Evolutionary conservation across 768 basidiomycete genomes (phyloP).

Genomic region (Boletus sensibilis): DNA sequence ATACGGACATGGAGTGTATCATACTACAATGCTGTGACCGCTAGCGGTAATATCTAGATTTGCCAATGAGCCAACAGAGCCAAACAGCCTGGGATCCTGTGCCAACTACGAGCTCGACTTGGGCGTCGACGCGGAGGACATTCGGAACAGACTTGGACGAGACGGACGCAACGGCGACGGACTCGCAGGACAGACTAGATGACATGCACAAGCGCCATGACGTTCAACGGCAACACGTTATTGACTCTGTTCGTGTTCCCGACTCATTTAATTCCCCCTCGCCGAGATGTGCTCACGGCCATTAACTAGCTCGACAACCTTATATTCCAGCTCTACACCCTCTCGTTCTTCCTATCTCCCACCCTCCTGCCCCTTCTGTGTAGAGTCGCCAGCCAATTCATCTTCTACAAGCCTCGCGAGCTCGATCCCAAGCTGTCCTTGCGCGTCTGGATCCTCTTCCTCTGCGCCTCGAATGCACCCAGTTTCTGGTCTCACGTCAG

Average conservation of each 20-base stretch:
- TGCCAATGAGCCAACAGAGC: slow-evolving; percentile 21
- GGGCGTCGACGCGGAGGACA: slow-evolving; percentile 1
- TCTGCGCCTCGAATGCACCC: slow-evolving; percentile 56
- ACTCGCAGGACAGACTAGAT: slow-evolving; percentile 28
- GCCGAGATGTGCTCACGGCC: slow-evolving; percentile 12
- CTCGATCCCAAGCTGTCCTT: slow-evolving; percentile 63
- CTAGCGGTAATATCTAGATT: neutral
- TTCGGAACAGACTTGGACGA: neutral
- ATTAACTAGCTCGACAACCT: slow-evolving; percentile 60
- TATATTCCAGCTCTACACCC: slow-evolving; percentile 67
- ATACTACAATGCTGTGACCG: neutral
- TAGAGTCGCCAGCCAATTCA: slow-evolving; percentile 59
- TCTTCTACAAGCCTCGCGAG: slow-evolving; percentile 67
- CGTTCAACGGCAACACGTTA: slow-evolving; percentile 69
- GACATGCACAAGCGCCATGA: slow-evolving; percentile 62
- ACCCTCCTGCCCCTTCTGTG: slow-evolving; percentile 42
- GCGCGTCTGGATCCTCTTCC: slow-evolving; percentile 62
- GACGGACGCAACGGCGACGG: slow-evolving; percentile 16
- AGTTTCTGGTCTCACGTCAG: slow-evolving; percentile 62
- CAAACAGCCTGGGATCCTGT: slow-evolving; percentile 25
- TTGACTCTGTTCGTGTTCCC: slow-evolving; percentile 53
- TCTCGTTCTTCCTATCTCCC: slow-evolving; percentile 79
- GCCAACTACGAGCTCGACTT: neutral
- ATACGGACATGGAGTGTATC: slow-evolving; percentile 1
- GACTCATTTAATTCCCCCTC: neutral